Conservation (phyloP, 2,329 filamentous ascomycete species). For the Xylariaceae sp. region DNA sequence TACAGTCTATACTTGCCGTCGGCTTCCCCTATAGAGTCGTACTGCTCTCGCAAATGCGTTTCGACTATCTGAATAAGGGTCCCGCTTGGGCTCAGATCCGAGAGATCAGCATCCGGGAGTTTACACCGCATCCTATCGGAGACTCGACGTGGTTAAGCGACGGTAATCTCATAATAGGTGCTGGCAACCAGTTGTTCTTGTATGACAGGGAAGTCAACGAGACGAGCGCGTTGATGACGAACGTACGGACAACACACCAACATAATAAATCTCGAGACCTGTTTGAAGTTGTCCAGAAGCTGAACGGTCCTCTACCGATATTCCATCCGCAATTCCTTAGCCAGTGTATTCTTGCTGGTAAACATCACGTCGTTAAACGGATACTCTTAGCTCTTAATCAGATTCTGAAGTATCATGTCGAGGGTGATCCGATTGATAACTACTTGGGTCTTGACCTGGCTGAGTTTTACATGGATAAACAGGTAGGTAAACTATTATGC, state of each 20-base stretch:
- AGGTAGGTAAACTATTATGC: slow-evolving; percentile 27
- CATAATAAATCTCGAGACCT: slow-evolving; percentile 58
- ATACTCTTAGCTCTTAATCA: slow-evolving; percentile 69
- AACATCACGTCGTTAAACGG: slow-evolving; percentile 62
- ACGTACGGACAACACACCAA: slow-evolving; percentile 43
- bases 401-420: slow-evolving; percentile 74
- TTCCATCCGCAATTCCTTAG: slow-evolving; percentile 91
- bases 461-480: slow-evolving; percentile 48
- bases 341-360: slow-evolving; percentile 79
- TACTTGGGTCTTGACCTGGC: slow-evolving; percentile 62
- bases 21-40: slow-evolving; percentile 83
- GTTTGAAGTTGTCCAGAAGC: slow-evolving; percentile 73
- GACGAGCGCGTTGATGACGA: slow-evolving; percentile 53
- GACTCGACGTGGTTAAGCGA: slow-evolving; percentile 88
- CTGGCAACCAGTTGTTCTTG: slow-evolving; percentile 86
- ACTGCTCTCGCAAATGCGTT: slow-evolving; percentile 79
- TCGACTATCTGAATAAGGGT: slow-evolving; percentile 82
- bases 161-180: slow-evolving; percentile 79
- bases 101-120: slow-evolving; percentile 72
- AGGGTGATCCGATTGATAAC: slow-evolving; percentile 74
- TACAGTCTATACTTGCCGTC: slow-evolving; percentile 84
- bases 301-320: slow-evolving; percentile 82
- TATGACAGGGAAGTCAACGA: slow-evolving; percentile 70
- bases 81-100: slow-evolving; percentile 85
- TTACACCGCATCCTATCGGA: slow-evolving; percentile 85